Base-by-base conservation (phyloP, 805 yeast genomes). In the Saturnispora hagleri region DNA sequence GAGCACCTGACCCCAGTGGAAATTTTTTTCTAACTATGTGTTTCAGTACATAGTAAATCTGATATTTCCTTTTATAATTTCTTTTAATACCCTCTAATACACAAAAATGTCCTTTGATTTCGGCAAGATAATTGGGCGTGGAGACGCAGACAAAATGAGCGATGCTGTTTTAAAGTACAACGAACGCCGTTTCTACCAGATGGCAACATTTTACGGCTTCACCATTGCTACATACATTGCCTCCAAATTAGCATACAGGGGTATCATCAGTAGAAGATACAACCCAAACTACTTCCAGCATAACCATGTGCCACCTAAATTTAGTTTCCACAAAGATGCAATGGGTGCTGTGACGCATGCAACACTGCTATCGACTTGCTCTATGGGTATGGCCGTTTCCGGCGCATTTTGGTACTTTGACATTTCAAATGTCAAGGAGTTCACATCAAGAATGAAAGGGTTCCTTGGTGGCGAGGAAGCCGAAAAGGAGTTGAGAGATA, bases 241-340 rank as follows among this genome's bases (percentile, higher is more conserved):
- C 12, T 80, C 93, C 10, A 73, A 91, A 58, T 65, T 85, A 46
- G 90, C 95, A 17, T 82, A 82, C 65, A 76, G 86, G 61, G 85
- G 93, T 18, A 82, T 91, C 4, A 71, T 80, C 38, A 70, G 83
- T 24, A 74, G 96, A 59, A 82, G 84, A 66, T 89, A 80, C 59
- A 67, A 80, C 5, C 97, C 97, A 7, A 76, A 75, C 43, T 73
- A 82, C 60, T 90, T 86, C 67, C 89, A 87, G 60, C 88, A 90
- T 12, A 89, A 89, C 67, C 91, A 89, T 60, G 76, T 80, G 52
- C 95, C 95, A 2, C 96, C 96, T 5, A 73, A 81, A n/a, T 85
- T 83, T 61, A 83, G 86, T 31, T 82, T 86, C 63, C 81, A 86
- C 55, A 78, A 80, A 51, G 96, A 89, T 64, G 96, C 96, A 2